phyloP scores from a whole-genome alignment of 352 stramenopile species.

The Globisporangium yorkense region DNA sequence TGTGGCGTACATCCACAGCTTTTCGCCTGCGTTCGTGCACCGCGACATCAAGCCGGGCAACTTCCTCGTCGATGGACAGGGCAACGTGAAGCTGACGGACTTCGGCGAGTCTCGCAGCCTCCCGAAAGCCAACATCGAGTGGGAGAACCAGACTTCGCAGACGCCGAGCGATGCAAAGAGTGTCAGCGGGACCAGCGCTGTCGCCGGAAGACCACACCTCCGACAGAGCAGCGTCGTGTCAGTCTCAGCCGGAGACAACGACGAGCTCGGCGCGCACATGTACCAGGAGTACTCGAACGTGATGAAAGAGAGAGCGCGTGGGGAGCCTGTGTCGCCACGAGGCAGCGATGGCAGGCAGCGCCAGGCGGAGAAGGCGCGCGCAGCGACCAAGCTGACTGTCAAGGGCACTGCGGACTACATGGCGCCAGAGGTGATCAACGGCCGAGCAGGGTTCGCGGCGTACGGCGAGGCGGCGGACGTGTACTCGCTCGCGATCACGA shows the following conservation, averaged over 20 bases:
- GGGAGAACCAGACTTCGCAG: slow-evolving; percentile 1
- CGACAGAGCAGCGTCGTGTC: background rate
- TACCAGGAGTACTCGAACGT: slow-evolving; percentile 11
- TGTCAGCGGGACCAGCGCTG: background rate
- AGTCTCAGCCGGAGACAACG: background rate
- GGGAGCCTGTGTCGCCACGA: background rate
- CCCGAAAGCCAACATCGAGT: slow-evolving; percentile 12
- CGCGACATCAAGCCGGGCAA: slow-evolving; percentile 55
- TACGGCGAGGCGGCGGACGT: slow-evolving; percentile 46
- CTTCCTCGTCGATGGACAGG: slow-evolving; percentile 33
- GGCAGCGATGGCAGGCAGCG: background rate
- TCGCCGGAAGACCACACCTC: background rate
- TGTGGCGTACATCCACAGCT: slow-evolving; percentile 44
- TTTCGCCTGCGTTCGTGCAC: slow-evolving; percentile 44
- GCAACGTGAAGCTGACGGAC: slow-evolving; percentile 20
- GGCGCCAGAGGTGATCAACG: slow-evolving; percentile 52
- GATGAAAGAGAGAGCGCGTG: slow-evolving; percentile 1
- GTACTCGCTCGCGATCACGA: slow-evolving; percentile 41
- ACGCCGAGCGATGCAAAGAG: background rate
- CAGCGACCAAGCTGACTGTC: slow-evolving; percentile 12
- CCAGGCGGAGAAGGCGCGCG: background rate
- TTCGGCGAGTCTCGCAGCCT: slow-evolving; percentile 24
- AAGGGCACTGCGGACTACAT: slow-evolving; percentile 41
- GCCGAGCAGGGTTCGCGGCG: slow-evolving; percentile 11
- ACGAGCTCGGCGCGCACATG: slow-evolving; percentile 5